phyloP scores from a whole-genome alignment of 2,329 filamentous ascomycete species.

The Penicillium sumatraense region DNA sequence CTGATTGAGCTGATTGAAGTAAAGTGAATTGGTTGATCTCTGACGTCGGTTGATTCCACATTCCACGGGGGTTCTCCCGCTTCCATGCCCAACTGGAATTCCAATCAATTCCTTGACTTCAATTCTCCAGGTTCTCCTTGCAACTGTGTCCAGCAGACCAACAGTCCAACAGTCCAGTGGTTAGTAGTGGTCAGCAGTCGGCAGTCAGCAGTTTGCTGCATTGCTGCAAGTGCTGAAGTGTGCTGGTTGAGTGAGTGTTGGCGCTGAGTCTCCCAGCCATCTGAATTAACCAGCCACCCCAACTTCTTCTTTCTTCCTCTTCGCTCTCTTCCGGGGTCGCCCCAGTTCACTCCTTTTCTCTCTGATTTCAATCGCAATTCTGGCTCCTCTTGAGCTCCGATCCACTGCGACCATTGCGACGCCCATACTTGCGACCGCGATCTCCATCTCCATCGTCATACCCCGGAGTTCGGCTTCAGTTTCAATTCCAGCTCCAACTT shows the following conservation, averaged over 20 bases:
- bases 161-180: too few species aligned
- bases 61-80: neutral
- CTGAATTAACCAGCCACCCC: slow-evolving; percentile 36
- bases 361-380: neutral
- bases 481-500: slow-evolving; percentile 11
- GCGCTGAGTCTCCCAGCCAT: slow-evolving; percentile 49
- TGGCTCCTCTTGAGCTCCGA: slow-evolving; percentile 5
- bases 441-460: slow-evolving; percentile 21
- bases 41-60: neutral
- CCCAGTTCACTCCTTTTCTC: slow-evolving; percentile 15
- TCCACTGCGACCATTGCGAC: slow-evolving; percentile 1
- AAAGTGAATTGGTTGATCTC: too few species aligned
- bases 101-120: too few species aligned
- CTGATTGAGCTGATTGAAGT: too few species aligned
- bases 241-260: too few species aligned
- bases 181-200: too few species aligned
- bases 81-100: too few species aligned
- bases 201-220: too few species aligned
- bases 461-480: slow-evolving; percentile 3
- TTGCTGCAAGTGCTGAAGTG: too few species aligned
- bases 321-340: slow-evolving; percentile 1
- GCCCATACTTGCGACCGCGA: neutral
- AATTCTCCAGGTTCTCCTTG: too few species aligned
- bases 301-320: neutral
- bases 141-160: too few species aligned